Conservation (phyloP, 1,284 basidiomycete species). For the Lentinula novae-zelandiae region DNA sequence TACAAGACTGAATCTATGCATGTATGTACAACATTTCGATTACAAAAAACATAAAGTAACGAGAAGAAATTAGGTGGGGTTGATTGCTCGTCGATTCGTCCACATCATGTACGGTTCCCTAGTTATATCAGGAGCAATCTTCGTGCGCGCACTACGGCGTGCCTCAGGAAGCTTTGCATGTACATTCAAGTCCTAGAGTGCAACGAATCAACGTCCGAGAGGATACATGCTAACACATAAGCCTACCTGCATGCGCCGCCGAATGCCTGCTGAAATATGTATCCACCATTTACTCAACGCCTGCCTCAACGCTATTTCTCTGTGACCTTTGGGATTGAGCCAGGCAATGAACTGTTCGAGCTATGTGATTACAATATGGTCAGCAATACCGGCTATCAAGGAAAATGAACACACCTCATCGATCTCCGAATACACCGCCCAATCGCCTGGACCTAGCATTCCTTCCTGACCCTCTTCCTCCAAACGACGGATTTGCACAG, state of each 20-base stretch:
- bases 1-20: not conserved
- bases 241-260: slow-evolving; percentile 68
- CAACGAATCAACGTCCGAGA: not conserved
- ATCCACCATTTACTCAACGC: slow-evolving; percentile 80
- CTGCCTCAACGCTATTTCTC: slow-evolving; percentile 83
- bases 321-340: slow-evolving; percentile 88
- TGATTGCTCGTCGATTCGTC: slow-evolving; percentile 69
- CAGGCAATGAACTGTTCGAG: slow-evolving; percentile 81
- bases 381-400: not conserved
- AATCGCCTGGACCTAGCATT: slow-evolving; percentile 72
- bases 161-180: slow-evolving; percentile 70
- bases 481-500: slow-evolving; percentile 41
- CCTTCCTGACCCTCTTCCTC: slow-evolving; percentile 79
- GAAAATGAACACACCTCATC: slow-evolving; percentile 66
- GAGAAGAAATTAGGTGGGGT: slow-evolving; percentile 28
- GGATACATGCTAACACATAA: not conserved
- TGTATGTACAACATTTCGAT: not conserved
- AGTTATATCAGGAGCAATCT: slow-evolving; percentile 55
- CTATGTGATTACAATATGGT: slow-evolving; percentile 35
- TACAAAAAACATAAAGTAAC: slow-evolving; percentile 1
- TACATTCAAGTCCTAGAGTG: slow-evolving; percentile 61
- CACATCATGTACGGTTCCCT: slow-evolving; percentile 82
- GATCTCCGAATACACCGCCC: slow-evolving; percentile 84
- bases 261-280: slow-evolving; percentile 82
- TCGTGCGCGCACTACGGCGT: slow-evolving; percentile 71